These are phyloP conservation scores for Ustulina deusta DNA, from an alignment of 2,329 filamentous ascomycete species.

Conservation along the genomic window DNA sequence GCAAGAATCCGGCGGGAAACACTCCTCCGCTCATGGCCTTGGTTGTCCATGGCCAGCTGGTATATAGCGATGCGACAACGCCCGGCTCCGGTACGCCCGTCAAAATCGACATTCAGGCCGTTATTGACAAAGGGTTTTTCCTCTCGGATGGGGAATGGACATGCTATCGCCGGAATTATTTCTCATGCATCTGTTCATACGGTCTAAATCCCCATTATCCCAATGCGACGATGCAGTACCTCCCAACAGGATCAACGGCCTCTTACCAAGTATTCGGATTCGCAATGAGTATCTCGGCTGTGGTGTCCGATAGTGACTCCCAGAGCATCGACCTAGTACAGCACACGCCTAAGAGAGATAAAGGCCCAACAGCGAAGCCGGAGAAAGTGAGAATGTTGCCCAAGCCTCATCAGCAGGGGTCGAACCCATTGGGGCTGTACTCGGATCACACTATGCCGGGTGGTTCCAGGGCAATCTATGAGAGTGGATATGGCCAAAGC, in stretches of 20 bases:
- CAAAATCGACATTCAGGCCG: constrained; percentile 79
- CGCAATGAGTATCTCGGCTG: constrained; percentile 85
- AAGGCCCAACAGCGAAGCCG: constrained; percentile 82
- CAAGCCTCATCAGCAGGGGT: constrained; percentile 66
- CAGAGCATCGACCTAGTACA: constrained; percentile 88
- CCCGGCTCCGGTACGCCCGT: constrained; percentile 58
- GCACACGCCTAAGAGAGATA: constrained; percentile 92
- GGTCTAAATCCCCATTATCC: constrained; percentile 70
- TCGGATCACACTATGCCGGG: constrained; percentile 52
- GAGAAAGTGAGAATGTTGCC: constrained; percentile 76
- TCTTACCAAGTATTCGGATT: constrained; percentile 78
- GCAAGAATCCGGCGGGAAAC: constrained; percentile 55
- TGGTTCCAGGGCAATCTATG: constrained; percentile 56
- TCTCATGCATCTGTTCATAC: constrained; percentile 85
- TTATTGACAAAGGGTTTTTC: constrained; percentile 92
- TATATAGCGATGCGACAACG: constrained; percentile 64
- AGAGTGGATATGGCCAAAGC: constrained; percentile 55
- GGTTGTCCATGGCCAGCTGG: constrained; percentile 69
- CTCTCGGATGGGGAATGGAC: constrained; percentile 86
- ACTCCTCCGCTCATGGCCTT: constrained; percentile 67
- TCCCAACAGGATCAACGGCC: constrained; percentile 62
- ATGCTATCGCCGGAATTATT: constrained; percentile 92
- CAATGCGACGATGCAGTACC: constrained; percentile 63
- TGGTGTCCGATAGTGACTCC: constrained; percentile 79
- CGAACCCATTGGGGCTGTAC: constrained; percentile 62